Base-by-base conservation (phyloP, 345 rosid genomes). In the Salix viminalis region DNA sequence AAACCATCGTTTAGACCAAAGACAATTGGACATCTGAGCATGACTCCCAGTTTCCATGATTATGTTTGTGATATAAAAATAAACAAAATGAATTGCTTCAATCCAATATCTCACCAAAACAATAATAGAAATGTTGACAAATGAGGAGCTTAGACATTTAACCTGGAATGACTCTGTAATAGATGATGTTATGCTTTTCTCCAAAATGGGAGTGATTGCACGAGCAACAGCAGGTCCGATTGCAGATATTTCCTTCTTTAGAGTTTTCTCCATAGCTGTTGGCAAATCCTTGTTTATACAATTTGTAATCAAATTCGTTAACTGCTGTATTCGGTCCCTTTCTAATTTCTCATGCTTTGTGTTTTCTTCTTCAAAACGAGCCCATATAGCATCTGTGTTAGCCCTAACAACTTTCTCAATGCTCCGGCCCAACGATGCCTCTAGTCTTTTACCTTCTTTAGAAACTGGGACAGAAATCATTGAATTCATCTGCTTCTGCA, bases 101-200 rank as follows among this genome's bases (percentile, higher is more conserved):
- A 60, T 60, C 6, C 11, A 65, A 32, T 30, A 30, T n/a, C n/a
- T 16, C 1, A 7, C 37, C 11, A 13, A 65, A 50, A 21, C 30
- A 71, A 52, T 34, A 52, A 15, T 28, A 62, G 46, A 23, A n/a
- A 62, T 13, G 19, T 48, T 21, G 36, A 65, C 41, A 64, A 28
- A 16, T 23, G 21, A 75, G 32, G 58, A 66, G 52, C 54, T 56
- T 42, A 18, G 28, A 62, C 39, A 39, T 34, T 23, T 32, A 69
- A 81, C 84, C 84, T 77, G 84, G 84, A 81, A 81, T n/a, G 81
- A 77, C 84, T 77, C 84, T 69, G 78, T 64, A 70, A 81, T 69
- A 50, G 75, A 78, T 68, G 75, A 72, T 24, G 80, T 69, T 64
- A 81, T 67, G 65, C 65, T 58, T 77, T 81, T 81, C 73, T 81